Percentiles rank a stretch among this genome's conserved stretches.
Evolutionary conservation across 208 protist genomes (phyloP).

Genomic region (Acanthamoeba polyphaga): DNA sequence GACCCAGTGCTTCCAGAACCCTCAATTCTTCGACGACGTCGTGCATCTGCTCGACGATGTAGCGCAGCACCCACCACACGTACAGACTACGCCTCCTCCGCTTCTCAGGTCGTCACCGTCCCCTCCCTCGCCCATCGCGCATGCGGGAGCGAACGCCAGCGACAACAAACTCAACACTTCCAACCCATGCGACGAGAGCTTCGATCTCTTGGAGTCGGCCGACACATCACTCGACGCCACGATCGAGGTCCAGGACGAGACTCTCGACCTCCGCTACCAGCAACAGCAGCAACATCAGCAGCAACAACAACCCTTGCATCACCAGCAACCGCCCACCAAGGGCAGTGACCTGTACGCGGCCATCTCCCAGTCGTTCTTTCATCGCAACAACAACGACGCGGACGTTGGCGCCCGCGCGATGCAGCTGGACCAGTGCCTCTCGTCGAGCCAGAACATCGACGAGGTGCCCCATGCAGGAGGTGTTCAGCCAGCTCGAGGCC

Average conservation of each 20-base stretch:
- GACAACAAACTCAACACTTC: background rate
- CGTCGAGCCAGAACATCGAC: background rate
- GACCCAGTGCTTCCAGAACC: constrained; percentile 50
- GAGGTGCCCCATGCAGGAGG: background rate
- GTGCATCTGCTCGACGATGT: constrained; percentile 50
- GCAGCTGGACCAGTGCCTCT: background rate
- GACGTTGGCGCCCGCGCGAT: background rate
- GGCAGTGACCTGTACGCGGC: background rate
- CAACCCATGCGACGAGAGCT: constrained; percentile 7
- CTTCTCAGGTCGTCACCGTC: background rate
- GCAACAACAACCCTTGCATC: too few relatives aligned
- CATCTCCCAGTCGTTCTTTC: constrained; percentile 21
- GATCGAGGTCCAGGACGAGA: background rate
- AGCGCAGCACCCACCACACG: background rate
- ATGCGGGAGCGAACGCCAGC: background rate
- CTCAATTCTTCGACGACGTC: constrained; percentile 10
- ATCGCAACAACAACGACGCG: background rate
- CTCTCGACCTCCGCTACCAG: background rate
- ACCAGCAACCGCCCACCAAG: background rate
- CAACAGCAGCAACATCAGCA: too few relatives aligned
- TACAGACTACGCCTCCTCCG: background rate
- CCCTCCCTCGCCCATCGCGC: background rate
- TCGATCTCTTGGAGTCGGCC: background rate
- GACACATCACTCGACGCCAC: too few relatives aligned
- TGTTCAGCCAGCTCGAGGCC: constrained; percentile 26